phyloP scores from a whole-genome alignment of 176 grass and related monocot species.

The Puya raimondii region DNA sequence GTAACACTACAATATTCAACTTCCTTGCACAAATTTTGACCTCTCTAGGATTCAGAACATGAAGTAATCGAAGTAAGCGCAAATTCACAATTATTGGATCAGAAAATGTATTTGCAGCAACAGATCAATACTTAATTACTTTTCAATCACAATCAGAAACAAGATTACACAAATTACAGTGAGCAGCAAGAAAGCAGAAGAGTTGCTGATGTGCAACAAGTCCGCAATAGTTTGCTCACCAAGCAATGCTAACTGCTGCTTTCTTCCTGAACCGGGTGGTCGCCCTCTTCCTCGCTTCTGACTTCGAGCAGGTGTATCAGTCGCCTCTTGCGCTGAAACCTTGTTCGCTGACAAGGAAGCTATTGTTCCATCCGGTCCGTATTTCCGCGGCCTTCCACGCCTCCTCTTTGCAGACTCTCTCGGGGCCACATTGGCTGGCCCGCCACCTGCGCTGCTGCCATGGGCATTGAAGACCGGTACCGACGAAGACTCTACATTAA shows the following conservation, averaged over 20 bases:
- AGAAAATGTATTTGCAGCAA: too few relatives aligned
- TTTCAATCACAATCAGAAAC: too few relatives aligned
- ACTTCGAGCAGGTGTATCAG: constrained; percentile 23
- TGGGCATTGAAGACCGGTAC: background rate
- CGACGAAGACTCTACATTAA: background rate
- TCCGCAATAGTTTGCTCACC: constrained; percentile 30
- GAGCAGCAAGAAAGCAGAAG: background rate
- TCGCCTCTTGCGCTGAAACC: constrained; percentile 15
- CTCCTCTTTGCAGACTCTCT: constrained; percentile 57
- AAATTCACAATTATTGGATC: too few relatives aligned
- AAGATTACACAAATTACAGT: too few relatives aligned
- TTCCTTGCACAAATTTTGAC: too few relatives aligned
- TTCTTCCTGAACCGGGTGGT: constrained; percentile 75
- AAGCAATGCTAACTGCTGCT: constrained; percentile 73
- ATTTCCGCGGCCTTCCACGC: constrained; percentile 75
- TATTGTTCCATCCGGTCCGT: constrained; percentile 55
- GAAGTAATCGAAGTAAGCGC: too few relatives aligned
- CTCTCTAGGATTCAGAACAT: too few relatives aligned
- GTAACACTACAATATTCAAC: too few relatives aligned
- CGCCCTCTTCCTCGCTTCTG: constrained; percentile 75
- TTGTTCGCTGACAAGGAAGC: constrained; percentile 37
- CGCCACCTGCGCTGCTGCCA: background rate
- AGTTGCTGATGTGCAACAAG: background rate
- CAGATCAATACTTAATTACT: too few relatives aligned
- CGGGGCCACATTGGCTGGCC: constrained; percentile 8